These are phyloP conservation scores for Fusarium poae DNA, from an alignment of 2,329 filamentous ascomycete genomes.

Conservation along the genomic window DNA sequence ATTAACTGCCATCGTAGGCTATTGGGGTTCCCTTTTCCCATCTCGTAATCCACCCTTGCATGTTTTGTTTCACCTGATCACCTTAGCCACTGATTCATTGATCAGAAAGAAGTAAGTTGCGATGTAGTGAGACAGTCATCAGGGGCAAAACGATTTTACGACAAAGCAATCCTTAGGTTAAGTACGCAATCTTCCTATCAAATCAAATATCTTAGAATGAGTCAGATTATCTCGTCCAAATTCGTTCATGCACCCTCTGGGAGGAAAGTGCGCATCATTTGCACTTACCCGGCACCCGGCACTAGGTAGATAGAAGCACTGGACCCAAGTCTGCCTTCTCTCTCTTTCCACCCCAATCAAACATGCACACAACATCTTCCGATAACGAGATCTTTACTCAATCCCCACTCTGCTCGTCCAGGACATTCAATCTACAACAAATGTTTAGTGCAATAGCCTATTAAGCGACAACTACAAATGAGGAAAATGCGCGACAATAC, in stretches of 20 bases:
- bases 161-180: neutral
- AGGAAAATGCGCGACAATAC: constrained; percentile 12
- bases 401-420: neutral
- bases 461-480: neutral
- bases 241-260: neutral
- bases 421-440: neutral
- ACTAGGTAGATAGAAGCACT: neutral
- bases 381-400: neutral
- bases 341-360: neutral
- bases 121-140: neutral
- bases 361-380: neutral
- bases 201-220: neutral
- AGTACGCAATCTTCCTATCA: neutral
- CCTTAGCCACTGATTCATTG: neutral
- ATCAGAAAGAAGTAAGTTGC: neutral
- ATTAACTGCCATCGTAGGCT: neutral
- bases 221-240: neutral
- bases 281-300: neutral
- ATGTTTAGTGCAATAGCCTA: constrained; percentile 3
- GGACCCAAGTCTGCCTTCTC: neutral
- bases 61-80: neutral
- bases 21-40: neutral
- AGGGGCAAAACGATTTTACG: neutral
- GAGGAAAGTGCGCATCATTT: neutral
- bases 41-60: neutral